Conservation (phyloP, 2,329 filamentous ascomycete species). For the Furcasterigmium sp. region DNA sequence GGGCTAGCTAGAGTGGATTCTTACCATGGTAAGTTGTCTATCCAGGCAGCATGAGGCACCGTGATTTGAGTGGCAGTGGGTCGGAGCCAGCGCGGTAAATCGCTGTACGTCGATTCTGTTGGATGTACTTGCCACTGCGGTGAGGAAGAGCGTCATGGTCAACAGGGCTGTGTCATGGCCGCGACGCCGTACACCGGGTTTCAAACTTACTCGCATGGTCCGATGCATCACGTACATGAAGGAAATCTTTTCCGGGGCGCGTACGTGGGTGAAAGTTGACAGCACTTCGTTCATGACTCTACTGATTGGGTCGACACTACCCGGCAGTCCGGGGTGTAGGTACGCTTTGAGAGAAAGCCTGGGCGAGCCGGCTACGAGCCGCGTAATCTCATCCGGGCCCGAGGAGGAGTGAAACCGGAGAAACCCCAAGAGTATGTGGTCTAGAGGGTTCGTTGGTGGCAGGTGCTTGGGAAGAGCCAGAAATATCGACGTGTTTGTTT, state of each 20-base stretch:
- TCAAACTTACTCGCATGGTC: slow-evolving; percentile 1
- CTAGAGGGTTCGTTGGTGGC: neutral
- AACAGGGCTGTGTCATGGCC: too few relatives aligned
- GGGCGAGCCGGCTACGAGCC: neutral
- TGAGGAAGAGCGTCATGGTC: neutral
- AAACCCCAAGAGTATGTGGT: slow-evolving; percentile 1
- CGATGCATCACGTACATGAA: slow-evolving; percentile 3
- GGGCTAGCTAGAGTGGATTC: neutral
- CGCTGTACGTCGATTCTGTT: neutral
- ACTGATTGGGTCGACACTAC: slow-evolving; percentile 1
- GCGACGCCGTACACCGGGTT: too few relatives aligned
- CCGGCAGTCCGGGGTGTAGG: neutral
- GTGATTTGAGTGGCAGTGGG: slow-evolving; percentile 4
- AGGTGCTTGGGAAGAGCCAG: neutral
- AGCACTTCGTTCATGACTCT: slow-evolving; percentile 1
- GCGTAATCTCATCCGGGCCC: neutral
- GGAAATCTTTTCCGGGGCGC: slow-evolving; percentile 2
- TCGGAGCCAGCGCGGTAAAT: slow-evolving; percentile 2
- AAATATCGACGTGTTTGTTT: too few relatives aligned
- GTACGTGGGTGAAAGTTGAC: slow-evolving; percentile 1
- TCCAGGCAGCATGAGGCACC: slow-evolving; percentile 2
- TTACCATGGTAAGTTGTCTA: slow-evolving; percentile 4
- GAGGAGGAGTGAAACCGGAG: slow-evolving; percentile 1
- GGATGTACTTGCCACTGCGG: slow-evolving; percentile 2
- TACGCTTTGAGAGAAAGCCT: slow-evolving; percentile 1